Evolutionary conservation across 805 yeast genomes (phyloP).

Genomic region (Lipomyces anomalus): DNA sequence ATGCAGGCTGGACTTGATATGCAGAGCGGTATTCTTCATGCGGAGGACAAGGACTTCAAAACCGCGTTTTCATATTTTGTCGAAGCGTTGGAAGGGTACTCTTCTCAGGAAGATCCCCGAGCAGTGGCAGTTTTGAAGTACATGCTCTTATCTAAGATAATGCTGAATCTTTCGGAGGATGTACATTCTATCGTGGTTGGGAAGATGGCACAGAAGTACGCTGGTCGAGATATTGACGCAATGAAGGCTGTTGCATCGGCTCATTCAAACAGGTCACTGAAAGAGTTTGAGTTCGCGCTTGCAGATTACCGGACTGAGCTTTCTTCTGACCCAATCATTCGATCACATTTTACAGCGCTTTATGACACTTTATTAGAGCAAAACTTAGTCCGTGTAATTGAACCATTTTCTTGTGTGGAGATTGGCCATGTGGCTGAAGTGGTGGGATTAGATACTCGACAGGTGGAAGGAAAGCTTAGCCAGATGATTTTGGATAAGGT

Average conservation of each 20-base stretch:
- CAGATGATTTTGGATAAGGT: constrained; percentile 95
- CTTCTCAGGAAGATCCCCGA: constrained; percentile 50
- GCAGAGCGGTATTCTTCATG: constrained; percentile 92
- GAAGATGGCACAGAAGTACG: constrained; percentile 67
- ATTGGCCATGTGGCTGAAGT: constrained; percentile 78
- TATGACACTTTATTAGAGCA: constrained; percentile 92
- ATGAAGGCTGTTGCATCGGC: constrained; percentile 92
- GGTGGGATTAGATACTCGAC: constrained; percentile 79
- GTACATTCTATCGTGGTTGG: constrained; percentile 65
- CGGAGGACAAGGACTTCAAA: constrained; percentile 93
- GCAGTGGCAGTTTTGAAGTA: constrained; percentile 81
- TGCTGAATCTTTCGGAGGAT: constrained; percentile 83
- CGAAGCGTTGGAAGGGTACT: constrained; percentile 89
- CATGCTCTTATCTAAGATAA: constrained; percentile 86
- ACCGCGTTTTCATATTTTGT: constrained; percentile 93
- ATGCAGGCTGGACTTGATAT: constrained; percentile 91
- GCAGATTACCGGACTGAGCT: constrained; percentile 65
- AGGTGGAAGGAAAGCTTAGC: constrained; percentile 88
- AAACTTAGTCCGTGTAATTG: constrained; percentile 87
- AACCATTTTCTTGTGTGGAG: constrained; percentile 95
- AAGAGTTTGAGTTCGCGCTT: constrained; percentile 84
- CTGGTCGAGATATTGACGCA: constrained; percentile 85
- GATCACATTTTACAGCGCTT: constrained; percentile 85
- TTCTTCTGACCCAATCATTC: constrained; percentile 78
- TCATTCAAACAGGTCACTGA: constrained; percentile 79